A percentile compares a stretch with the other conserved stretches of the same genome.
These are phyloP conservation scores for Colletotrichum acutatum DNA, from an alignment of 2,329 filamentous ascomycete species.

Conservation along the genomic window DNA sequence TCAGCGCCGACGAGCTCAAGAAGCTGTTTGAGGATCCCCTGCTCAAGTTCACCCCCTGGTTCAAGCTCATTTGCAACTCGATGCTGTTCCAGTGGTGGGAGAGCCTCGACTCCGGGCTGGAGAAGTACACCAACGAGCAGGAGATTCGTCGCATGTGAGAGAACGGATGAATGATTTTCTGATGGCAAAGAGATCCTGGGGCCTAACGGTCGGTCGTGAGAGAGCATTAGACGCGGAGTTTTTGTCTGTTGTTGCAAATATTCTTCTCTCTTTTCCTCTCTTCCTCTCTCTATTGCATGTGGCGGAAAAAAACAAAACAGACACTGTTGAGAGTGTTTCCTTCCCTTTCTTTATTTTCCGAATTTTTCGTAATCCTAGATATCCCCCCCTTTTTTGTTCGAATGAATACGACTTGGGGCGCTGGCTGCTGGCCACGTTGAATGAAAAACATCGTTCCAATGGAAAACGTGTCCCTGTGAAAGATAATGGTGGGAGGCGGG, in stretches of 20 bases:
- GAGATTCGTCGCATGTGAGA: conserved; percentile 84
- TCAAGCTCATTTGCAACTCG: conserved; percentile 97
- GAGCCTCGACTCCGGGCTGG: conserved; percentile 81
- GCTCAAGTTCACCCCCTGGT: conserved; percentile 96
- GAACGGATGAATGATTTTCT: not conserved
- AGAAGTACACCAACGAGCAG: conserved; percentile 87
- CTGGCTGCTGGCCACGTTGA: not conserved
- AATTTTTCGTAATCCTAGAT: conserved; percentile 10
- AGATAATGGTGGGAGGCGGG: too few relatives aligned
- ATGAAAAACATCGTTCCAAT: not conserved
- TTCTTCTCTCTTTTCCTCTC: not conserved
- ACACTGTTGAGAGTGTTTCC: not conserved
- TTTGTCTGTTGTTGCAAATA: not conserved
- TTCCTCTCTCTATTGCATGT: not conserved
- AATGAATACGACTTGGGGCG: conserved; percentile 10
- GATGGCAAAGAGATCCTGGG: not conserved
- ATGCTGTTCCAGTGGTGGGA: conserved; percentile 99
- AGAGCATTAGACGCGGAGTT: not conserved
- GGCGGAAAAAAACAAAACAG: not conserved
- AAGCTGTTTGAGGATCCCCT: conserved; percentile 83
- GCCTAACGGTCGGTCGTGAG: not conserved
- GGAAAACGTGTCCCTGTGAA: not conserved
- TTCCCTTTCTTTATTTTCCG: not conserved
- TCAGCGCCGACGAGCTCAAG: conserved; percentile 84
- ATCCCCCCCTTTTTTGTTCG: conserved; percentile 12